Base-by-base conservation (phyloP, 148 eudicot genomes). In the Cornus kousa region DNA sequence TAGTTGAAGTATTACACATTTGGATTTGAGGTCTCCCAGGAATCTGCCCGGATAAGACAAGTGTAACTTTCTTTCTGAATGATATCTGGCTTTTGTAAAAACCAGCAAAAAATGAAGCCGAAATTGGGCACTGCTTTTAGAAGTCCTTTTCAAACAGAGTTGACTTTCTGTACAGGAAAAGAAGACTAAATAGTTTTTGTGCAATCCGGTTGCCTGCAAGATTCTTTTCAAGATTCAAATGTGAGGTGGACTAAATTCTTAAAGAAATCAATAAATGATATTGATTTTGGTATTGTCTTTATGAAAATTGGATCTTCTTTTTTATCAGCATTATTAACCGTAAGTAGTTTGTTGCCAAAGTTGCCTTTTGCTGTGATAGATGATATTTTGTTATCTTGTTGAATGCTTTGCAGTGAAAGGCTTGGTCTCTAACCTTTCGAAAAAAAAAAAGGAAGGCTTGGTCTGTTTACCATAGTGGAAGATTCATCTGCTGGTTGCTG, bases 391-490 rank as follows among this genome's bases (percentile, higher is more conserved):
- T 40, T 37, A 57, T 46, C 17, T 46, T 5, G 23, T 74, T 76
- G 22, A 55, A 53, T 68, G 75, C 3, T 75, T 62, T 81, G 80
- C 83, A 82, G 87, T 68, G 80, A 77, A 76, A 60, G 69, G 73
- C 72, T 76, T 75, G 81, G 89, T 72, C 79, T 24, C 40, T 65
- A 28, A 28, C 28, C 28, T 28, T 28, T 28, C 28, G 28, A 28
- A 28, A 28, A 28, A 28, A 28, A 28, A 28, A 28, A 28, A 28
- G 80, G 74, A 76, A 60, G 69, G 73, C 72, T 76, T 75, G 81
- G 89, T 72, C 79, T 24, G 33, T 65, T 43, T 71, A 48, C 77
- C 80, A 79, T 59, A 72, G 48, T 79, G 83, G 80, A 73, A 81
- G 83, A 66, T 74, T 46, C 79, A 74, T 73, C 43, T 80, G 66